Conservation (phyloP, 768 basidiomycete species). For the Podaxis sp. region DNA sequence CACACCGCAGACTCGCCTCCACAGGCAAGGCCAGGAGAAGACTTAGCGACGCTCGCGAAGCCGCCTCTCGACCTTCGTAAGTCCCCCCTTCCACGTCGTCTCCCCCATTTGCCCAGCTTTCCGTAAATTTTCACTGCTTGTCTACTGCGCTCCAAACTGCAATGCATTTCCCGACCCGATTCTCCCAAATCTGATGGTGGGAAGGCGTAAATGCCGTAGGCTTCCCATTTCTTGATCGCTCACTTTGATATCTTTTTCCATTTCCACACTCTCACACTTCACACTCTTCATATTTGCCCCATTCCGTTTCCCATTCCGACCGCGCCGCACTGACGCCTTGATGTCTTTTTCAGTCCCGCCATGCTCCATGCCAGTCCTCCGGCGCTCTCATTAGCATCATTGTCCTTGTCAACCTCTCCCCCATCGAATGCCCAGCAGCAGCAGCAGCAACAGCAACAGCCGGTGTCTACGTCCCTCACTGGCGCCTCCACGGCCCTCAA, state of each 20-base stretch:
- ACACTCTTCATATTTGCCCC: not conserved
- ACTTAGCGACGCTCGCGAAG: constrained; percentile 76
- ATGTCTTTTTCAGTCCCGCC: constrained; percentile 23
- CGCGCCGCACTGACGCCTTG: not conserved
- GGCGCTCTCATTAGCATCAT: constrained; percentile 39
- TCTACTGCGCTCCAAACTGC: not conserved
- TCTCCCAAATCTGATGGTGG: constrained; percentile 2
- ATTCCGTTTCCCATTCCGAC: not conserved
- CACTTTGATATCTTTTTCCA: not conserved
- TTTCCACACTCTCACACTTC: not conserved
- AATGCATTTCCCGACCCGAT: not conserved
- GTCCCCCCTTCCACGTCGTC: constrained; percentile 25
- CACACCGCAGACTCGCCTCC: constrained; percentile 70
- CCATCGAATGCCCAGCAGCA: constrained; percentile 22
- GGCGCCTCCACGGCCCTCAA: constrained; percentile 20
- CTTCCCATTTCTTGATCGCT: constrained; percentile 6
- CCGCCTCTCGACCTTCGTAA: constrained; percentile 69
- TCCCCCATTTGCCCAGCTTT: not conserved
- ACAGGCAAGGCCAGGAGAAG: constrained; percentile 66
- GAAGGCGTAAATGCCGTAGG: not conserved
- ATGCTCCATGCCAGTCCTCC: constrained; percentile 27
- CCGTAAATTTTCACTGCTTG: constrained; percentile 5
- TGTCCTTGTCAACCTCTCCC: constrained; percentile 40
- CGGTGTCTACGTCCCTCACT: constrained; percentile 20
- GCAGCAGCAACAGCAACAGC: too few species aligned